Percentiles rank a stretch among this genome's conserved stretches.
Conservation (phyloP, 805 yeast species). For the Metschnikowia rubicola region DNA sequence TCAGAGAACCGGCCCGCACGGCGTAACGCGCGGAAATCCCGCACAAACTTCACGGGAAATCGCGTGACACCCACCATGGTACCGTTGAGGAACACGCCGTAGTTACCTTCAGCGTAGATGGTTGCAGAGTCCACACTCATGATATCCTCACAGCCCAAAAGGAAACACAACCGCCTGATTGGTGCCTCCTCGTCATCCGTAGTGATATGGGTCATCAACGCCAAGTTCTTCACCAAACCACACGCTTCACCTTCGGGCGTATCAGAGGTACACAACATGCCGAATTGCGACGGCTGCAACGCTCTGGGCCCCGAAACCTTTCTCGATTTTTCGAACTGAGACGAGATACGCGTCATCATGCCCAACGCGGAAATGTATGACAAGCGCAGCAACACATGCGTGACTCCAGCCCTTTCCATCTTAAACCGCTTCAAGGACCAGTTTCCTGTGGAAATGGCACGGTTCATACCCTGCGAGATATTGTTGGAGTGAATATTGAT, state of each 20-base stretch:
- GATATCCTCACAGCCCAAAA: constrained; percentile 88
- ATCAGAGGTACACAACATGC: constrained; percentile 98
- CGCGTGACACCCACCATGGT: constrained; percentile 87
- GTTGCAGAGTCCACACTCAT: constrained; percentile 77
- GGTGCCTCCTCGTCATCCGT: constrained; percentile 97
- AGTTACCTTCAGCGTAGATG: constrained; percentile 72
- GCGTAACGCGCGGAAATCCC: constrained; percentile 73
- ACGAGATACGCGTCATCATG: constrained; percentile 98
- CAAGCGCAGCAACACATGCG: constrained; percentile 88
- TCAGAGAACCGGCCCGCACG: constrained; percentile 83
- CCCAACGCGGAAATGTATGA: constrained; percentile 94
- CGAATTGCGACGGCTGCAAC: constrained; percentile 97
- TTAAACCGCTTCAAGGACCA: constrained; percentile 98
- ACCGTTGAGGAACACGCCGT: constrained; percentile 89
- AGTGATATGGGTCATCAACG: constrained; percentile 97
- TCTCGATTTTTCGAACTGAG: constrained; percentile 97
- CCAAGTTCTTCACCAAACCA: constrained; percentile 95
- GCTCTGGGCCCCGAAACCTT: constrained; percentile 99
- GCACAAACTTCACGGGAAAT: constrained; percentile 79
- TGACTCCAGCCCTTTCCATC: constrained; percentile 99
- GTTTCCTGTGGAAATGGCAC: constrained; percentile 98
- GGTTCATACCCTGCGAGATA: constrained; percentile 88
- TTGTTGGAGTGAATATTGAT: constrained; percentile 90
- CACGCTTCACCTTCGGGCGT: constrained; percentile 99
- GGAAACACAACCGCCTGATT: constrained; percentile 66